phyloP scores from a whole-genome alignment of 345 rosid species.

The Pugionium cornutum region DNA sequence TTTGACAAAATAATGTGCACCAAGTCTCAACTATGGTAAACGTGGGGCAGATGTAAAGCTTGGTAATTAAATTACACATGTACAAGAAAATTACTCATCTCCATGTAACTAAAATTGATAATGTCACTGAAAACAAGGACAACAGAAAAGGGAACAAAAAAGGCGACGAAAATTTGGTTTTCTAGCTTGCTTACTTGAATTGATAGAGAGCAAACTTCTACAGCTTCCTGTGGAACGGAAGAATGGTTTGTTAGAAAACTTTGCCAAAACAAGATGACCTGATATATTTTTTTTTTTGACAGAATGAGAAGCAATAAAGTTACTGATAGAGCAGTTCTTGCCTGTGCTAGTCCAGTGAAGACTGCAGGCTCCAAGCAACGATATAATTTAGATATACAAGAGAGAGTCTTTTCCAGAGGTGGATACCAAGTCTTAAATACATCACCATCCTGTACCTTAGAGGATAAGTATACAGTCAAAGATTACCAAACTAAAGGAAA shows the following conservation, averaged over 20 bases:
- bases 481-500: slow-evolving; percentile 12
- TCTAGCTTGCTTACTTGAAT: slow-evolving; percentile 70
- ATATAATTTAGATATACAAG: slow-evolving; percentile 89
- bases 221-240: slow-evolving; percentile 77
- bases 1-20: slow-evolving; percentile 20
- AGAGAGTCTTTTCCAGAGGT: slow-evolving; percentile 86
- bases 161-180: slow-evolving; percentile 18
- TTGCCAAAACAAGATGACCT: not conserved
- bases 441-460: slow-evolving; percentile 58
- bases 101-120: slow-evolving; percentile 10
- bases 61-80: slow-evolving; percentile 1
- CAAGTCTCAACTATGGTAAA: slow-evolving; percentile 14
- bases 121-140: slow-evolving; percentile 2
- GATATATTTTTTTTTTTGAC: slow-evolving; percentile 5
- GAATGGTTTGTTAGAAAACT: slow-evolving; percentile 26
- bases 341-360: slow-evolving; percentile 99
- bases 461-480: slow-evolving; percentile 23
- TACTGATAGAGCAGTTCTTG: slow-evolving; percentile 37
- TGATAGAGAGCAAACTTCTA: slow-evolving; percentile 85
- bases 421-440: slow-evolving; percentile 91
- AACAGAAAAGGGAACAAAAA: slow-evolving; percentile 11
- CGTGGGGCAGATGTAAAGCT: slow-evolving; percentile 12
- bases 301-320: slow-evolving; percentile 21
- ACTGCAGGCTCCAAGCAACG: slow-evolving; percentile 80
- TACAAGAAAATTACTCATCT: slow-evolving; percentile 15